These are phyloP conservation scores for Brassica hybrid DNA, from an alignment of 441 rosid species.

Conservation along the genomic window DNA sequence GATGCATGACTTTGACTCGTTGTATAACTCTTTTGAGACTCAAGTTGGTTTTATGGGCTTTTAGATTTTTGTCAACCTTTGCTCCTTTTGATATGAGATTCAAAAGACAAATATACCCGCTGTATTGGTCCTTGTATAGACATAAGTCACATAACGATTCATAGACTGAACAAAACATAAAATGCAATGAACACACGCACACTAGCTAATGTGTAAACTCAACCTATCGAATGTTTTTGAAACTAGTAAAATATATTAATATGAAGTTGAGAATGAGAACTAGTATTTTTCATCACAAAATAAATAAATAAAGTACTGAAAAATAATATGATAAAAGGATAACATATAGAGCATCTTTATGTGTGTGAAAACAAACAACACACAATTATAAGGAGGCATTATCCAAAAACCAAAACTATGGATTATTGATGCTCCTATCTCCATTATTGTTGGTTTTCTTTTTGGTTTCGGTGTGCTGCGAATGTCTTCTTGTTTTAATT, in stretches of 20 bases:
- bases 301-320: neutral
- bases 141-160: neutral
- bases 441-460: neutral
- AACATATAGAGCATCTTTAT: neutral
- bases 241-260: neutral
- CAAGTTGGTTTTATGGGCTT: conserved; percentile 12
- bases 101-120: neutral
- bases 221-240: neutral
- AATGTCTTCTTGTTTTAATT: neutral
- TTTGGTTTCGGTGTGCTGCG: neutral
- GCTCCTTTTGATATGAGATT: neutral
- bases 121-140: conserved; percentile 6
- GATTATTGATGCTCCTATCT: neutral
- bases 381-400: neutral
- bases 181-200: neutral
- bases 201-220: neutral
- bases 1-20: conserved; percentile 31
- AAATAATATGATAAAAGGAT: neutral
- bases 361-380: neutral
- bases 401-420: neutral
- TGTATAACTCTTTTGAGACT: conserved; percentile 26
- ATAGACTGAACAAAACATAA: neutral
- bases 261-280: neutral
- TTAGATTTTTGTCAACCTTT: conserved; percentile 33
- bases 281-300: neutral